A percentile compares a stretch with the other conserved stretches of the same genome.
Conservation (phyloP, 805 yeast species). For the Scheffersomyces coipomensis region DNA sequence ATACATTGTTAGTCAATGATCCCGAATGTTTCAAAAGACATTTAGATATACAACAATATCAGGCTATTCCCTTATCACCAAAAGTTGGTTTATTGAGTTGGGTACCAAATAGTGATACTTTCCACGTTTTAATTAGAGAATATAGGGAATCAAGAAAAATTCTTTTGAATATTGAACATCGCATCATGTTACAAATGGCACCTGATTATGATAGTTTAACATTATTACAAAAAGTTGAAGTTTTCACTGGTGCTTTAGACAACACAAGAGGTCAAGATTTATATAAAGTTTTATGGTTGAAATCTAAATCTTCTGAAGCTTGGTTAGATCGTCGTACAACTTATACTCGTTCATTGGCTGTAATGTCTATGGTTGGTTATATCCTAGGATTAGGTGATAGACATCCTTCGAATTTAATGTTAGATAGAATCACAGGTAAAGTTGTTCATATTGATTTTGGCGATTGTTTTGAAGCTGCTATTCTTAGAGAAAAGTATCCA, state of each 20-base stretch:
- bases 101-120: conserved; percentile 97
- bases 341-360: conserved; percentile 92
- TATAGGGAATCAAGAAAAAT: conserved; percentile 91
- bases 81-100: conserved; percentile 95
- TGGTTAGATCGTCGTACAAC: conserved; percentile 98
- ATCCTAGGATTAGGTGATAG: conserved; percentile 96
- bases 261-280: conserved; percentile 95
- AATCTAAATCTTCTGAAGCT: conserved; percentile 92
- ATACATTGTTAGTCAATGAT: conserved; percentile 83
- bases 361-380: conserved; percentile 98
- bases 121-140: conserved; percentile 89
- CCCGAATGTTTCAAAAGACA: conserved; percentile 96
- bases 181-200: conserved; percentile 97
- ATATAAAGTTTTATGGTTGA: conserved; percentile 93
- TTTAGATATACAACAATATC: conserved; percentile 84
- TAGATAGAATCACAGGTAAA: conserved; percentile 91
- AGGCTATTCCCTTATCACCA: conserved; percentile 95
- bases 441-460: conserved; percentile 98
- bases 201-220: conserved; percentile 93
- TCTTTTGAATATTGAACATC: conserved; percentile 85
- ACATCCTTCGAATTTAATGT: conserved; percentile 95
- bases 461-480: conserved; percentile 98
- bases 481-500: conserved; percentile 92
- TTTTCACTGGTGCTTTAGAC: conserved; percentile 91
- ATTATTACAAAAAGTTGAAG: conserved; percentile 89